Percentiles rank a stretch among this genome's conserved stretches.
Conservation (phyloP, 176 grass and related monocot genomes). For the Oropetium thomaeum region DNA sequence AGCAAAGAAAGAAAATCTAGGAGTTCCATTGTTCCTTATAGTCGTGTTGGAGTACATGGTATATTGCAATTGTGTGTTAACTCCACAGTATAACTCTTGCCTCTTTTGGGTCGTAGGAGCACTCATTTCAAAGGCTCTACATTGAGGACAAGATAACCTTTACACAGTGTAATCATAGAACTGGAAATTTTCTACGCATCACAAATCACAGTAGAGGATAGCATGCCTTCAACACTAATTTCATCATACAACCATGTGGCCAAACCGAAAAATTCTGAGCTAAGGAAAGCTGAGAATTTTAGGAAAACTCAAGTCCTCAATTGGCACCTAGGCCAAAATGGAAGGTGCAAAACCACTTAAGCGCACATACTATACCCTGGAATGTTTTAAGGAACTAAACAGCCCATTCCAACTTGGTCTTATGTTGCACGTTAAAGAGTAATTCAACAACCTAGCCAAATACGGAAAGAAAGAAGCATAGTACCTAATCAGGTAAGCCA, state of each 20-base stretch:
- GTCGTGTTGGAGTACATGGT: conserved; percentile 12
- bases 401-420: not conserved
- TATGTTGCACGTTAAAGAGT: not conserved
- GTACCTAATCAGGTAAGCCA: not conserved
- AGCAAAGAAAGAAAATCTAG: conserved; percentile 44
- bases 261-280: not conserved
- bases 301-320: not conserved
- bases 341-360: not conserved
- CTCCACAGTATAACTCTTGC: not conserved
- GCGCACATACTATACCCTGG: no score
- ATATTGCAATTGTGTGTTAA: not conserved
- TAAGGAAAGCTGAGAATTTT: conserved; percentile 23
- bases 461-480: not conserved
- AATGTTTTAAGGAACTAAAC: not conserved
- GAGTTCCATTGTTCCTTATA: conserved; percentile 13
- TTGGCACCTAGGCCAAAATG: not conserved
- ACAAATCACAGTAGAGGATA: not conserved
- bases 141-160: conserved; percentile 2
- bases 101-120: not conserved
- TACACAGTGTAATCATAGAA: not conserved
- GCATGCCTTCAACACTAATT: not conserved
- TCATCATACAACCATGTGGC: not conserved
- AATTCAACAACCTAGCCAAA: not conserved
- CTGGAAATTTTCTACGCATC: not conserved
- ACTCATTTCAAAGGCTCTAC: not conserved